Conservation (phyloP, 495 filamentous ascomycete genomes). For the Tuber borchii region DNA sequence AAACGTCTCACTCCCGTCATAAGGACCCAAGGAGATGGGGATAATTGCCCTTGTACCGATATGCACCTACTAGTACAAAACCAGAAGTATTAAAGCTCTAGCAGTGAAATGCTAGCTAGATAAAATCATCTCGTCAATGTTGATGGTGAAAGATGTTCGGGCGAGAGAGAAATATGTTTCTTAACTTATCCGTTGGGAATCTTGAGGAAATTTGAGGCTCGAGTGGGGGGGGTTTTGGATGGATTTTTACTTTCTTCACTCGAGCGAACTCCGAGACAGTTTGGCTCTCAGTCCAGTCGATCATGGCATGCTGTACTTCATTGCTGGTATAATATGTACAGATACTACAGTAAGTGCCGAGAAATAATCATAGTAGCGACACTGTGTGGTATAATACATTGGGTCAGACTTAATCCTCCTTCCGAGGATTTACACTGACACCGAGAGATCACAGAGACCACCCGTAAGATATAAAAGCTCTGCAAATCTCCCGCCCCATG, state of each 20-base stretch:
- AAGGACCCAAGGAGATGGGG: neutral
- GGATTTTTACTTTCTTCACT: neutral
- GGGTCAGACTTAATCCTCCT: neutral
- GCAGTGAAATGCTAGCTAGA: neutral
- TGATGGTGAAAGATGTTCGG: neutral
- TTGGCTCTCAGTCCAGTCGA: neutral
- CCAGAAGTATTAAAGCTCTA: neutral
- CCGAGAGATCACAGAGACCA: neutral
- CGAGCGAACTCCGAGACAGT: neutral
- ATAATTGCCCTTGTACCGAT: neutral
- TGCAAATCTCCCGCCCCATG: neutral
- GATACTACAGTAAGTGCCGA: neutral
- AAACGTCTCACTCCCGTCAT: slow-evolving; percentile 3
- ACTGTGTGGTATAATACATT: neutral
- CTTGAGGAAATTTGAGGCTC: neutral
- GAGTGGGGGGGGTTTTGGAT: neutral
- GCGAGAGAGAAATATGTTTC: neutral
- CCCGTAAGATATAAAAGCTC: neutral
- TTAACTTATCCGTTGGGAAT: neutral
- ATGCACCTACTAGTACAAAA: neutral
- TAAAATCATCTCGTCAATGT: neutral
- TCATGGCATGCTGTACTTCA: neutral
- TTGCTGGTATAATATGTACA: neutral
- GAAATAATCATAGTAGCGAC: neutral
- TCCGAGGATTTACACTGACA: neutral